These are phyloP conservation scores for Hypsizygus marmoreus DNA, from an alignment of 768 basidiomycete genomes.

Conservation along the genomic window DNA sequence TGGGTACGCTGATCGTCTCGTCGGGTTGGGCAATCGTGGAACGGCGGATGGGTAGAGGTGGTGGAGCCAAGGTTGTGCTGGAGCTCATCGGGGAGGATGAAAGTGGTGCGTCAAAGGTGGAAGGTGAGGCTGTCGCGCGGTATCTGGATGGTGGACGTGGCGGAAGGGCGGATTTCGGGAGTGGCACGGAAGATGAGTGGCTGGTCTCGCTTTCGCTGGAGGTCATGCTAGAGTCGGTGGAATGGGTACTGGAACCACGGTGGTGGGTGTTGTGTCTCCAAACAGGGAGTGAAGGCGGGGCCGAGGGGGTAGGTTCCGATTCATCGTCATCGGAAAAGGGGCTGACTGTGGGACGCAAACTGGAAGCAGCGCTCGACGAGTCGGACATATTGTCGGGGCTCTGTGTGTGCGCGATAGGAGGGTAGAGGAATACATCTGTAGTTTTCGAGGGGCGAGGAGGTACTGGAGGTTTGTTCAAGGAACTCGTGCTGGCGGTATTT, in stretches of 20 bases:
- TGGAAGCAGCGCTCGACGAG: constrained; percentile 13
- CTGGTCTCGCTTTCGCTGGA: constrained; percentile 40
- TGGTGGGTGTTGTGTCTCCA: constrained; percentile 17
- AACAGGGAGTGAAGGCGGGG: constrained; percentile 18
- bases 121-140: constrained; percentile 20
- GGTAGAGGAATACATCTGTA: constrained; percentile 17
- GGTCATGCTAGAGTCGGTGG: constrained; percentile 38
- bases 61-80: constrained; percentile 30
- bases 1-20: constrained; percentile 24
- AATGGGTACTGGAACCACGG: constrained; percentile 18
- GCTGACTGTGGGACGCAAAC: constrained; percentile 19
- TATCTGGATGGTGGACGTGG: constrained; percentile 40
- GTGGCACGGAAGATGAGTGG: constrained; percentile 18
- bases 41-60: constrained; percentile 50
- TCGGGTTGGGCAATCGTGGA: constrained; percentile 24
- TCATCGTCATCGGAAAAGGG: constrained; percentile 25
- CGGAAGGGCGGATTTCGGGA: constrained; percentile 20
- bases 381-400: constrained; percentile 16
- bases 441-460: constrained; percentile 25
- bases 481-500: constrained; percentile 14
- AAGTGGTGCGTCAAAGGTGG: constrained; percentile 11
- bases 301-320: constrained; percentile 13
- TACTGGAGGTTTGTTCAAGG: constrained; percentile 23
- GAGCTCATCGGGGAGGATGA: constrained; percentile 20
- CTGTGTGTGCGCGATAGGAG: constrained; percentile 13